phyloP scores from a whole-genome alignment of 73 alveolate genomes.

The Paramecium sexaurelia region DNA sequence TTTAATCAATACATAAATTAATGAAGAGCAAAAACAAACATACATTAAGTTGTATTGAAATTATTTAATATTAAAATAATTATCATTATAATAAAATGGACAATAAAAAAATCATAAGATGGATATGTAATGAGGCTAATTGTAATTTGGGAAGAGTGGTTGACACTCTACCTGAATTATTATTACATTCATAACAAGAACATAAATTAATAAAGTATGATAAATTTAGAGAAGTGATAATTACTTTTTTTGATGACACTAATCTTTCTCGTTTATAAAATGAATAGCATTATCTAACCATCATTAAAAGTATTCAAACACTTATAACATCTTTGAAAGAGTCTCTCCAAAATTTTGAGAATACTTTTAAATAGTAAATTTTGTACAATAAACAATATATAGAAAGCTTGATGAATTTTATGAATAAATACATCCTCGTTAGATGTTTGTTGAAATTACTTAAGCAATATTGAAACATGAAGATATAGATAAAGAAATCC shows the following conservation, averaged over 20 bases:
- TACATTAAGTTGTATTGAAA: too few relatives aligned
- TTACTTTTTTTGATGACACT: background rate
- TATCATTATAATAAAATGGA: background rate
- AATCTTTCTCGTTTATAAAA: background rate
- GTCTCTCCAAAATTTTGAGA: background rate
- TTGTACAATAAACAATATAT: background rate
- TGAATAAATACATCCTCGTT: constrained; percentile 13
- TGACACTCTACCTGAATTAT: background rate
- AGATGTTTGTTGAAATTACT: background rate
- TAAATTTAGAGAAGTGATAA: background rate
- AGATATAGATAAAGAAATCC: background rate
- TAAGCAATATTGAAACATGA: background rate
- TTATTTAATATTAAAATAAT: background rate
- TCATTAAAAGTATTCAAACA: background rate
- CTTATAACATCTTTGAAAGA: background rate
- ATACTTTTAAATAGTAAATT: background rate
- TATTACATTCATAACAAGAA: background rate
- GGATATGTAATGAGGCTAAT: background rate
- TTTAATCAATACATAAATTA: too few relatives aligned
- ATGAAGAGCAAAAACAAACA: too few relatives aligned
- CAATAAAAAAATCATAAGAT: background rate
- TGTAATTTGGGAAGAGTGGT: background rate
- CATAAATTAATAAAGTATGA: constrained; percentile 2
- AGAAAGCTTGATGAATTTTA: background rate
- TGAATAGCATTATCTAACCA: background rate